Evolutionary conservation across 2,329 filamentous ascomycete species (phyloP).

Genomic region (Pyricularia sp.): DNA sequence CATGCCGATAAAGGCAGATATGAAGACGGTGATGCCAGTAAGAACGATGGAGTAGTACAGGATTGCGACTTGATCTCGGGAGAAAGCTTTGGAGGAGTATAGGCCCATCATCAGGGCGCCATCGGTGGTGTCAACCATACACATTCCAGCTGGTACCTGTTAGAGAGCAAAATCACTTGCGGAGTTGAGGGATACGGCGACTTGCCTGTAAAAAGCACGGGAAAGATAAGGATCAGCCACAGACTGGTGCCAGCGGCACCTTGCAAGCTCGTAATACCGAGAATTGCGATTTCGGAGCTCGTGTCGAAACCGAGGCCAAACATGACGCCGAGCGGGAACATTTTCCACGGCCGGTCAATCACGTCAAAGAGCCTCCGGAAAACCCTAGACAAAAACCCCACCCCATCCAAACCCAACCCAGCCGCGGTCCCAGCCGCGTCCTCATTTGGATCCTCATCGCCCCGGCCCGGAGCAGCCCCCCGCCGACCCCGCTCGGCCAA

Average conservation of each 20-base stretch:
- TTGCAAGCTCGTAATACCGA: slow-evolving; percentile 62
- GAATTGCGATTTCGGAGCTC: slow-evolving; percentile 79
- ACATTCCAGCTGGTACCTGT: slow-evolving; percentile 64
- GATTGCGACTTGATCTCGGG: slow-evolving; percentile 71
- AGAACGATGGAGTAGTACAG: slow-evolving; percentile 88
- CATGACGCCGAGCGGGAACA: slow-evolving; percentile 80
- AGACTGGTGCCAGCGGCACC: slow-evolving; percentile 27
- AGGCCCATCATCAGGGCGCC: slow-evolving; percentile 91
- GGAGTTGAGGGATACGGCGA: neutral
- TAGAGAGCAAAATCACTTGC: neutral
- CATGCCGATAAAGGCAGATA: slow-evolving; percentile 73
- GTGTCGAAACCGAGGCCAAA: slow-evolving; percentile 94
- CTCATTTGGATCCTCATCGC: neutral
- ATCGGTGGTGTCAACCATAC: slow-evolving; percentile 81
- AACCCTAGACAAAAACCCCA: neutral
- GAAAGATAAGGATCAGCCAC: slow-evolving; percentile 90
- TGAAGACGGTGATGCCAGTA: slow-evolving; percentile 69
- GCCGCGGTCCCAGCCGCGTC: neutral
- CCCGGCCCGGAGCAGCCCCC: too few relatives aligned
- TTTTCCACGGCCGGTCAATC: slow-evolving; percentile 75
- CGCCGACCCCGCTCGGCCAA: neutral
- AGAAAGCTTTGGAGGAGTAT: slow-evolving; percentile 70
- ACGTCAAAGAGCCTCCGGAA: slow-evolving; percentile 59
- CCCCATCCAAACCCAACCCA: neutral
- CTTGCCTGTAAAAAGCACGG: slow-evolving; percentile 71